A percentile compares a stretch with the other conserved stretches of the same genome.
Evolutionary conservation across 768 basidiomycete species (phyloP).

Genomic region (Hortiboletus flavorubellus): DNA sequence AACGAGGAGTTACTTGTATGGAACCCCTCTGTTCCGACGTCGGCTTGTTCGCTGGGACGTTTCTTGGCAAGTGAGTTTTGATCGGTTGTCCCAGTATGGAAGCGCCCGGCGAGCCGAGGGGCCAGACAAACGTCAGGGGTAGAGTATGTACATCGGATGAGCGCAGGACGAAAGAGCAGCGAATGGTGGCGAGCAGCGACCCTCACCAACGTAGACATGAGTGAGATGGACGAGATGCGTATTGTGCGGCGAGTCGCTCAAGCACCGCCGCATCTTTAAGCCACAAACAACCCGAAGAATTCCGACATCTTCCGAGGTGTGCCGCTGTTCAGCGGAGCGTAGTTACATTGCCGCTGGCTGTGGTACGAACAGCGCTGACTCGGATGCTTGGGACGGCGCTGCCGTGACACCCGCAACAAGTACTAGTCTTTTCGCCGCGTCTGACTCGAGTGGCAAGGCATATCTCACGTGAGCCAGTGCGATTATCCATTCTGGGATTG

Average conservation of each 20-base stretch:
- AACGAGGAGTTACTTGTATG: conserved; percentile 28
- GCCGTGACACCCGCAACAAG: not conserved
- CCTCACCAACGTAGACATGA: conserved; percentile 19
- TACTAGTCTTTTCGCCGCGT: too few relatives aligned
- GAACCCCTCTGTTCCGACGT: conserved; percentile 34
- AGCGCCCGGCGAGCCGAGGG: conserved; percentile 7
- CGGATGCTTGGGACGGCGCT: not conserved
- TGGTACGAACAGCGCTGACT: not conserved
- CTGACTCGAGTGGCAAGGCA: too few relatives aligned
- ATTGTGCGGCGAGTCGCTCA: not conserved
- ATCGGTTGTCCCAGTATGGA: conserved; percentile 24
- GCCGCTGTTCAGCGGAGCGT: conserved; percentile 7
- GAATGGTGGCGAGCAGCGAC: conserved; percentile 10
- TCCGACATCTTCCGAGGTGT: conserved; percentile 25
- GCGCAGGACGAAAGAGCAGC: conserved; percentile 6
- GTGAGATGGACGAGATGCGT: not conserved
- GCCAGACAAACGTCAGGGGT: conserved; percentile 4
- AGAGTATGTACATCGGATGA: conserved; percentile 11
- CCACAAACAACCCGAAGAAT: conserved; percentile 15
- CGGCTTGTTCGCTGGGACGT: conserved; percentile 18
- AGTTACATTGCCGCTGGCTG: not conserved
- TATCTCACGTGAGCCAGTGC: not conserved
- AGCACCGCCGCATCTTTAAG: conserved; percentile 19
- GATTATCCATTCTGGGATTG: not conserved
- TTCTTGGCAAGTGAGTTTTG: conserved; percentile 24